Evolutionary conservation across 1,284 basidiomycete genomes (phyloP), one percentile per base, ranked within the genome.

Genomic region (Ceratobasidium papillatum): DNA sequence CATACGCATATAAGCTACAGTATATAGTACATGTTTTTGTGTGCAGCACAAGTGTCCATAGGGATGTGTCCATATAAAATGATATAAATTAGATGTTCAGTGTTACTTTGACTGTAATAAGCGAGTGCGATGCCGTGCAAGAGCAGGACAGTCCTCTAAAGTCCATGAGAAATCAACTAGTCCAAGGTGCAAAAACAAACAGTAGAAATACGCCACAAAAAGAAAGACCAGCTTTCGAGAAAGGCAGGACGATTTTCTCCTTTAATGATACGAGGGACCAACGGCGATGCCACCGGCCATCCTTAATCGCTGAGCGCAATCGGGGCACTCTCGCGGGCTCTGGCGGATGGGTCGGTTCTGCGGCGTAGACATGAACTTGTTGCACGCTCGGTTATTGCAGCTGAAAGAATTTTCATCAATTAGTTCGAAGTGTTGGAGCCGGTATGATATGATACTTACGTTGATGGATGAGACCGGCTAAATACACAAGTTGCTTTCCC

Each of bases 401-500:
- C 69, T 72, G n/a, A 19, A 14, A 14, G 4, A 3, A 27, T 1
- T 3, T 30, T 4, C n/a, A n/a, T n/a, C 38, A 32, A 19, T 71
- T 27, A 71, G 52, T 58, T 30, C 17, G 14, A 11, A 3, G 12
- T 9, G 14, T 43, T 19, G 5, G 12, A 25, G 38, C 27, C 1
- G 12, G 17, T 11, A n/a, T 11, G 22, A 30, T 17, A 8, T 61
- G 25, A 22, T 32, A 61, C 69, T 19, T 58, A 72, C 69, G 7
- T 2, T 3, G 14, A 12, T 38, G 56, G 56, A 25, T 93, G 91
- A 75, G 89, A 84, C 80, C 83, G 81, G 80, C 92, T 93, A 82
- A 94, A 94, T 75, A 92, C 81, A 80, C 92, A 94, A 78, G 88
- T 86, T 4, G 83, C 79, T 73, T 84, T 84, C 64, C 88, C 80